phyloP scores from a whole-genome alignment of 1,139 yeast genomes.

The Geotrichum phurueaensis region DNA sequence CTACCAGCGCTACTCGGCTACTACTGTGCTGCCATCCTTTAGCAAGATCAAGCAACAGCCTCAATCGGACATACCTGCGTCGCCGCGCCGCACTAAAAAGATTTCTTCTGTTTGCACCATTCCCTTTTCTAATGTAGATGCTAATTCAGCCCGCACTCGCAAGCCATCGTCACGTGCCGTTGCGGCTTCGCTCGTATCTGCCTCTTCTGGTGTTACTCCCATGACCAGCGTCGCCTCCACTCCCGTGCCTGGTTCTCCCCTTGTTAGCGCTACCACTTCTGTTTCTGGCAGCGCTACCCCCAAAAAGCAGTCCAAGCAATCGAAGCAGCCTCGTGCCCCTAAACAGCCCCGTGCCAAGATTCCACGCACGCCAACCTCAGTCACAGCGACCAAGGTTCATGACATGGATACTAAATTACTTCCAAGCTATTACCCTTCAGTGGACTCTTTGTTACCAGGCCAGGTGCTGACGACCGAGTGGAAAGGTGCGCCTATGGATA shows the following conservation, averaged over 20 bases:
- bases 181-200: background rate
- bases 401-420: slow-evolving; percentile 38
- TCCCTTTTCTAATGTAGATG: slow-evolving; percentile 1
- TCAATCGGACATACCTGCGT: background rate
- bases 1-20: background rate
- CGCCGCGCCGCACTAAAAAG: background rate
- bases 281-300: background rate
- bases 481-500: slow-evolving; percentile 97
- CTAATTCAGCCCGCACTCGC: background rate
- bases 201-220: background rate
- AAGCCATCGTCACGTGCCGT: slow-evolving; percentile 2
- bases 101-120: background rate
- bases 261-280: background rate
- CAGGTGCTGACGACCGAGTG: slow-evolving; percentile 85
- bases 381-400: slow-evolving; percentile 33
- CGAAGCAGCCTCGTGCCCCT: background rate
- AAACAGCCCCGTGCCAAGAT: slow-evolving; percentile 2
- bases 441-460: slow-evolving; percentile 56
- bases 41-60: background rate
- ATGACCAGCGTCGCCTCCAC: background rate
- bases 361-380: slow-evolving; percentile 7
- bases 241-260: background rate
- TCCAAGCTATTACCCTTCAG: slow-evolving; percentile 72
- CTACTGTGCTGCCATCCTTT: slow-evolving; percentile 1
- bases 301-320: background rate